phyloP scores from a whole-genome alignment of 2,329 filamentous ascomycete species.

The Trichoderma polysporum region DNA sequence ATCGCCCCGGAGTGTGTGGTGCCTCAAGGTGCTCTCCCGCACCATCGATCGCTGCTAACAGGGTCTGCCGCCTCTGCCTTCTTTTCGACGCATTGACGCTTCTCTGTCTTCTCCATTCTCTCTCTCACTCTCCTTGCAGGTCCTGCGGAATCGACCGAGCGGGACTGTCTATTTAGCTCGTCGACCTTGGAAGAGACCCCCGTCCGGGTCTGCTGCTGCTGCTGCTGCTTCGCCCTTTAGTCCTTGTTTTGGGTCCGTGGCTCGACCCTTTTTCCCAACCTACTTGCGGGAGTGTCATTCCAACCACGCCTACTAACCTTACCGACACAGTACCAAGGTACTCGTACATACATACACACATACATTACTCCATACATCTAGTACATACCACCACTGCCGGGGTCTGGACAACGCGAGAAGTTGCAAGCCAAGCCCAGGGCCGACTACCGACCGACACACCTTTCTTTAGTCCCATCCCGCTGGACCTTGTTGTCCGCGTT shows the following conservation, averaged over 20 bases:
- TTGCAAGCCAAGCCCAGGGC: conserved; percentile 3
- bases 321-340: neutral
- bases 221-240: neutral
- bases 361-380: neutral
- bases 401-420: conserved; percentile 12
- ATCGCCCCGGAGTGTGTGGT: neutral
- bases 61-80: neutral
- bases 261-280: conserved; percentile 4
- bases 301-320: neutral
- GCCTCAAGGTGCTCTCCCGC: neutral
- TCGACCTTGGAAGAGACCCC: conserved; percentile 4
- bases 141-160: conserved; percentile 15
- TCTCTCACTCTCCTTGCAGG: conserved; percentile 3
- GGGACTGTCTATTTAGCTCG: conserved; percentile 6
- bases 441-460: conserved; percentile 19
- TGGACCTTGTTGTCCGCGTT: conserved; percentile 19
- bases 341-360: conserved; percentile 1
- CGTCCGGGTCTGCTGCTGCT: neutral
- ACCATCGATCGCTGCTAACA: conserved; percentile 10
- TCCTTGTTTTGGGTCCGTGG: neutral
- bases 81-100: neutral
- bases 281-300: neutral
- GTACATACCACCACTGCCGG: conserved; percentile 15
- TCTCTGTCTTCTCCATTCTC: neutral
- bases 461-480: conserved; percentile 17